Percentiles rank a stretch among this genome's conserved stretches.
Conservation (phyloP, 2,329 filamentous ascomycete species). For the Xylaria digitata region DNA sequence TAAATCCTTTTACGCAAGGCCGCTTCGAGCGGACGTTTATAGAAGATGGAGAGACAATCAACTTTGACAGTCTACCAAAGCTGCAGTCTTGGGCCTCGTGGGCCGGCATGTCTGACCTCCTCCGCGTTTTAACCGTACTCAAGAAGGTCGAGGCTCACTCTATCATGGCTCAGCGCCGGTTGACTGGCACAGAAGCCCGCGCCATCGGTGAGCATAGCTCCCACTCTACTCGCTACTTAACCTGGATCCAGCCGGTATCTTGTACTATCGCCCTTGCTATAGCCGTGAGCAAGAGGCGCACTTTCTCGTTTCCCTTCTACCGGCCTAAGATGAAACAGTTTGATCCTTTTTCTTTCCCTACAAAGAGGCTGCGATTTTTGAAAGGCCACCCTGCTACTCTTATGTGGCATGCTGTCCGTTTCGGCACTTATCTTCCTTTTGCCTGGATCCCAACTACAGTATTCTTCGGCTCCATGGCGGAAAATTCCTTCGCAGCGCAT, state of each 20-base stretch:
- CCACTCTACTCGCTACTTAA: constrained; percentile 48
- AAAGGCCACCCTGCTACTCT: constrained; percentile 44
- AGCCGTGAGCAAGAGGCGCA: constrained; percentile 48
- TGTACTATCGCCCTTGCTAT: constrained; percentile 42
- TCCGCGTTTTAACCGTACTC: constrained; percentile 28
- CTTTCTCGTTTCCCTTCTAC: constrained; percentile 57
- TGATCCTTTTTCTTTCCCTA: constrained; percentile 50
- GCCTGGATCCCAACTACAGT: constrained; percentile 44
- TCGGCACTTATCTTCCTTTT: constrained; percentile 50
- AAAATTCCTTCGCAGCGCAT: constrained; percentile 40
- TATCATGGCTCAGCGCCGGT: constrained; percentile 34
- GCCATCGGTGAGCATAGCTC: constrained; percentile 43
- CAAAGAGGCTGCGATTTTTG: constrained; percentile 39
- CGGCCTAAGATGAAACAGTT: constrained; percentile 50
- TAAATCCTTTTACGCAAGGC: constrained; percentile 29
- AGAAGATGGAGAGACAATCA: constrained; percentile 46
- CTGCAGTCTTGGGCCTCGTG: constrained; percentile 35
- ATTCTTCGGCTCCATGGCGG: constrained; percentile 49
- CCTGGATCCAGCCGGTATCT: constrained; percentile 47
- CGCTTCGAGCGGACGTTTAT: constrained; percentile 43
- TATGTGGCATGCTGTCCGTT: constrained; percentile 54
- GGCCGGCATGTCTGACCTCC: neutral
- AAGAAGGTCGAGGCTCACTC: constrained; percentile 26
- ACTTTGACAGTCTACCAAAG: constrained; percentile 43
- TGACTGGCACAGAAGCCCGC: constrained; percentile 47